Evolutionary conservation across 78 protist species (phyloP), one percentile per base, ranked within the genome.

Genomic region (Dictyostelium capitatum): DNA sequence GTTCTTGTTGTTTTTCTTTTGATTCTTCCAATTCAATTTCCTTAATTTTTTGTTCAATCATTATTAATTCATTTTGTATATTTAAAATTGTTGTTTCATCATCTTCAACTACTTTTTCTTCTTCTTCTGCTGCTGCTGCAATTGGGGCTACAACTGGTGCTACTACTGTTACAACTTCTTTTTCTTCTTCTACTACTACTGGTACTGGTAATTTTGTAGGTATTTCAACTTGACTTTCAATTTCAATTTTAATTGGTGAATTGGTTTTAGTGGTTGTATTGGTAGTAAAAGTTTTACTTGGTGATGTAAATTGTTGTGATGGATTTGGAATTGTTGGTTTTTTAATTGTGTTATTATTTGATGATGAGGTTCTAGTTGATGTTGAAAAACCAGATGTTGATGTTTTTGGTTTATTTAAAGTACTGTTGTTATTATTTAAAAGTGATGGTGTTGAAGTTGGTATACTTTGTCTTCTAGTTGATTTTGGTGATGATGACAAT

Each of bases 331-430:
- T 62, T 8, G 37, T 62, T 62, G 70, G 70, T 62, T 62, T 41
- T 74, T 74, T 41, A 47, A n/a, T 23, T 37, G 43, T 37, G 2
- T 2, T 37, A 37, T 37, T 37, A 37, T 37, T 37, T 37, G 80
- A 23, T 74, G 80, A 41, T 17, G 83, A 25, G 5, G 64, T 50
- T 50, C 32, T 32, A 20, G 73, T 53, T 32, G 83, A 20, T 79
- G 83, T 50, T 79, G 83, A 43, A 20, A 62, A 62, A 6, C 47
- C 56, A 25, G 64, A 32, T 79, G 83, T 50, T 79, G 83, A 43
- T 72, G 72, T 30, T 69, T 75, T 56, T 48, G 56, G 12, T 56
- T 51, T 72, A 4, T 59, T 41, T 30, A 50, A 43, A 67, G 90
- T 82, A 12, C 47, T 50, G 79, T 14, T 82, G 90, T 10, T 57